Evolutionary conservation across 2,329 filamentous ascomycete genomes (phyloP).

Genomic region (Cordyceps cateniannulata): DNA sequence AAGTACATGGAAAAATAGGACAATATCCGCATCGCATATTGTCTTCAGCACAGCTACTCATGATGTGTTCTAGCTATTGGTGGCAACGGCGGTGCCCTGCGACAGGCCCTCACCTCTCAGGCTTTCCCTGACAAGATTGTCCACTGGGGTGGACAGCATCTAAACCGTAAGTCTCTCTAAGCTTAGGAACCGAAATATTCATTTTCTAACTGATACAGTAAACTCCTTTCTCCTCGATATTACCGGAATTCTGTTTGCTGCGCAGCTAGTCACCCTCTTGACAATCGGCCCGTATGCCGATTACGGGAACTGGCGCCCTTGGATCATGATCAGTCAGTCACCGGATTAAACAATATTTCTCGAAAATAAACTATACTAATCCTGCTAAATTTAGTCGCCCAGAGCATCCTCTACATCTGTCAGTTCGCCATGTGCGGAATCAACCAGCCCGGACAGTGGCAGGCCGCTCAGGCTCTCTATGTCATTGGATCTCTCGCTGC

Average conservation of each 20-base stretch:
- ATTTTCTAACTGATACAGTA: background rate
- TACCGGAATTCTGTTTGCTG: conserved; percentile 19
- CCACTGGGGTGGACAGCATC: conserved; percentile 10
- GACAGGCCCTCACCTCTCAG: conserved; percentile 13
- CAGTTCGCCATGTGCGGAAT: conserved; percentile 19
- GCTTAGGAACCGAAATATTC: no score
- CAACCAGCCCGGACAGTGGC: conserved; percentile 15
- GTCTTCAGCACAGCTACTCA: background rate
- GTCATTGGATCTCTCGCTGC: conserved; percentile 18
- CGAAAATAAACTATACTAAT: background rate
- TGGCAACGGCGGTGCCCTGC: conserved; percentile 14
- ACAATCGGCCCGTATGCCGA: conserved; percentile 19
- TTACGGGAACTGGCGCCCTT: conserved; percentile 19
- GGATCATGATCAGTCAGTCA: conserved; percentile 18
- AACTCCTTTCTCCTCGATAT: conserved; percentile 17
- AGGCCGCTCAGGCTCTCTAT: conserved; percentile 16
- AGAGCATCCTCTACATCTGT: conserved; percentile 14
- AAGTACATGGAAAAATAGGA: background rate
- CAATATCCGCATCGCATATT: background rate
- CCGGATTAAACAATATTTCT: background rate
- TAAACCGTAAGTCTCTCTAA: background rate
- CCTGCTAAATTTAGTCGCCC: conserved; percentile 8
- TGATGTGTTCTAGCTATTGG: conserved; percentile 9
- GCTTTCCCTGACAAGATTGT: conserved; percentile 9
- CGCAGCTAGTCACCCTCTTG: conserved; percentile 17